Base-by-base conservation (phyloP, 2,329 filamentous ascomycete genomes). In the Fusarium musae region DNA sequence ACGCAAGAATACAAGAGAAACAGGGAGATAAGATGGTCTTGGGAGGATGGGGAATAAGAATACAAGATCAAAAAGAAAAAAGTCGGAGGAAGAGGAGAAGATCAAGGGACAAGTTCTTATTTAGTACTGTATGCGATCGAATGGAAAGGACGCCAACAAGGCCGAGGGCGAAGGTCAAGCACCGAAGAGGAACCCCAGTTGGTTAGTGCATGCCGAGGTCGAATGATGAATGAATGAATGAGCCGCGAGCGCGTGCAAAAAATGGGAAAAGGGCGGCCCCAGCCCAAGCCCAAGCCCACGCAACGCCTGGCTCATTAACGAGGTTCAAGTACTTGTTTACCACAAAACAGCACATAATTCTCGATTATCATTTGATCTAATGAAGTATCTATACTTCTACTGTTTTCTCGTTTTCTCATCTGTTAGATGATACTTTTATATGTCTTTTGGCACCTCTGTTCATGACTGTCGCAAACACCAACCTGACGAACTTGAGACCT, bases 91-190 rank as follows among this genome's bases (percentile, higher is more conserved):
- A 43, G 60, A 59, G 47, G 57, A 72, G 56, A n/a, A n/a, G 59
- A 67, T 62, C 52, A 63, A 67, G 72, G 72, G 65, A 59, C 64
- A 70, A 76, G 75, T 77, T 30, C 70, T 77, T 78, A 77, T 78
- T 69, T 69, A 69, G 66, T 52, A 52, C 30, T 36, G 49, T 52
- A 52, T 52, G 49, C 32, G 49, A 52, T 36, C 32, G 49, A 52
- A 37, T 37, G 36, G 36, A 19, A 10, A 16, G 49, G 66, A 76
- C 75, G 72, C 75, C 75, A 68, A 77, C 72, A 77, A 78, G 70
- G 71, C 76, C 76, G 76, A 78, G 76, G 64, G 66, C 57, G 53
- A 69, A 65, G 69, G 72, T 32, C 52, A 58, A 66, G 56, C 52
- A 54, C 52, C 52, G 40, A 58, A 58, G 34, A 36, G 34, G 34